Base-by-base conservation (phyloP, 257 asterid genomes). In the Salvia hispanica region DNA sequence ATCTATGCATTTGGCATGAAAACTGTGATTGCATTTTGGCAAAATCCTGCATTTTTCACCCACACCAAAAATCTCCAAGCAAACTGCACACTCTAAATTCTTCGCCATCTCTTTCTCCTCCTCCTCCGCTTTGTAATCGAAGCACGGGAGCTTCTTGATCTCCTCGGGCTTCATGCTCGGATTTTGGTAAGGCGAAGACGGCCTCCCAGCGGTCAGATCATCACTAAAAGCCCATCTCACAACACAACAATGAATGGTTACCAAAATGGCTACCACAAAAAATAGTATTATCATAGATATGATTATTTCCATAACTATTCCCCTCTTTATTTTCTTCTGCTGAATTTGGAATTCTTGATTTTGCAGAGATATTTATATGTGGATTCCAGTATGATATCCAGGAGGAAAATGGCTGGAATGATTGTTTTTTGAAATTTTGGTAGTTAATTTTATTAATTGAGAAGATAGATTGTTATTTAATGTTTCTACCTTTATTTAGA, bases 1-100 rank as follows among this genome's bases (percentile, higher is more conserved):
- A 78, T 86, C 96, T 42, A 88, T 79, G 53, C 96, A 88, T 6
- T 73, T 79, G 39, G 69, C 84, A 78, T 88, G 96, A 51, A 86
- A 88, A 43, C 77, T 45, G 25, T 88, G 94, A 1, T 56, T 68
- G 6, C 96, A 88, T 6, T 66, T 73, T 0, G 89, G 88, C 81
- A 88, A 62, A 46, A 75, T 37, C 54, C 89, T 81, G 73, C 96
- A 88, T 66, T 67, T 81, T 9, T 88, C 94, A 64, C 96, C 96
- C 37, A 7, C 62, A 48, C 39, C 75, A 62, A 82, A 84, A 16
- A 40, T 73, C 62, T 88, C 96, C 79, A 86, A 71, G 42, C 96
- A 88, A 33, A 88, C 91, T 14, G 85, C 83, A 75, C 96, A 88
- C 0, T 79, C 91, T 62, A 18, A 48, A 37, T 43, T 74, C n/a